These are phyloP conservation scores for Nematodospora anomalae DNA, from an alignment of 1,139 yeast genomes.

Conservation along the genomic window DNA sequence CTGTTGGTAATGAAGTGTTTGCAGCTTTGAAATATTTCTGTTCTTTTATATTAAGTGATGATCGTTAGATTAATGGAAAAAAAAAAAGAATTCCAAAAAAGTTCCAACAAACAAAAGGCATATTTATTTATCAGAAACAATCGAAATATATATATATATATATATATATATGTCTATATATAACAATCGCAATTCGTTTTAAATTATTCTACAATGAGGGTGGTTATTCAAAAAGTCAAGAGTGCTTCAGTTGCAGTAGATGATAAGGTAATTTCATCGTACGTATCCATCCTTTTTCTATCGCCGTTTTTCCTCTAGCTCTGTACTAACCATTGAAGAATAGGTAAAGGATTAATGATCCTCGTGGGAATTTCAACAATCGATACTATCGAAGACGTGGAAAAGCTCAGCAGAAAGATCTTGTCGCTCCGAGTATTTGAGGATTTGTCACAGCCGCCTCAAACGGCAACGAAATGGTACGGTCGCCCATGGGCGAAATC, in stretches of 20 bases:
- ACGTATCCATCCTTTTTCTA: constrained; percentile 26
- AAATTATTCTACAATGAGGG: no score
- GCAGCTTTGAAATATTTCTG: constrained; percentile 72
- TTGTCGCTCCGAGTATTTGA: constrained; percentile 71
- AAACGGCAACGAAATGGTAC: constrained; percentile 43
- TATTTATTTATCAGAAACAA: no score
- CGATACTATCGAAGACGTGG: constrained; percentile 74
- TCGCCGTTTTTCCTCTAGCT: background rate
- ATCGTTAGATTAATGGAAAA: constrained; percentile 17
- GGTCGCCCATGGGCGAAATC: constrained; percentile 61
- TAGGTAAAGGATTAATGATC: constrained; percentile 72
- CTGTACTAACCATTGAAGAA: constrained; percentile 34
- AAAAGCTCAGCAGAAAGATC: constrained; percentile 66
- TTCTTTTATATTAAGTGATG: constrained; percentile 53
- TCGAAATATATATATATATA: no score
- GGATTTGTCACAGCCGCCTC: constrained; percentile 37
- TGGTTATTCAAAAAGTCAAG: constrained; percentile 85
- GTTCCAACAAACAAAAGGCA: no score
- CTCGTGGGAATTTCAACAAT: constrained; percentile 80
- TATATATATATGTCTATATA: no score
- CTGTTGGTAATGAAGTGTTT: constrained; percentile 76
- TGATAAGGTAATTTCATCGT: constrained; percentile 64
- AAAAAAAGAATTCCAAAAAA: no score
- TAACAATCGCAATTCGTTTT: no score
- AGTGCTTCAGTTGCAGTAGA: constrained; percentile 87